phyloP scores from a whole-genome alignment of 805 yeast species.

The Lipomyces sp. region DNA sequence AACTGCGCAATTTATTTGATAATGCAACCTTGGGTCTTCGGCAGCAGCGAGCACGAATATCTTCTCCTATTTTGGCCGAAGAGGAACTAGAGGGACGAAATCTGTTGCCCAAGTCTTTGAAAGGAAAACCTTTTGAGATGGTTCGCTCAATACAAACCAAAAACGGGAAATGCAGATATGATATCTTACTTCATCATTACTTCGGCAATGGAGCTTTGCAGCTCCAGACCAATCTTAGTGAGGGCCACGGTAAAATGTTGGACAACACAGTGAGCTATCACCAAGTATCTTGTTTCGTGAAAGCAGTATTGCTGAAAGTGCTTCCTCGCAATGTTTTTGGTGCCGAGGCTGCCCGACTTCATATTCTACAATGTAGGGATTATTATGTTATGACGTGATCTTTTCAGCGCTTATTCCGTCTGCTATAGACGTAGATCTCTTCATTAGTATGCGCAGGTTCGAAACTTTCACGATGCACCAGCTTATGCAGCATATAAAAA shows the following conservation, averaged over 20 bases:
- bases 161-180: constrained; percentile 3
- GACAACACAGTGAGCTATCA: constrained; percentile 5
- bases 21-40: constrained; percentile 1
- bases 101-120: constrained; percentile 10
- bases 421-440: constrained; percentile 23
- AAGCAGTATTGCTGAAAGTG: constrained; percentile 3
- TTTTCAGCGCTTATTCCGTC: too few species aligned
- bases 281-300: constrained; percentile 11
- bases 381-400: too few species aligned
- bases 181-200: not conserved
- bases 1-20: constrained; percentile 6
- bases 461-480: constrained; percentile 40
- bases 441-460: constrained; percentile 42
- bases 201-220: not conserved
- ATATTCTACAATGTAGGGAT: constrained; percentile 7
- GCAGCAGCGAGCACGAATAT: not conserved
- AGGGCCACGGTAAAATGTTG: too few species aligned
- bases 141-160: constrained; percentile 7
- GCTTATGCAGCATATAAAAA: constrained; percentile 40
- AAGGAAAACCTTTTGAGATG: constrained; percentile 15
- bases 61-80: not conserved
- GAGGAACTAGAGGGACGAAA: not conserved
- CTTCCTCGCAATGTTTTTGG: constrained; percentile 18
- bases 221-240: not conserved
- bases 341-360: not conserved